Evolutionary conservation across 2,329 filamentous ascomycete genomes (phyloP).

Genomic region (Diaporthe eres): DNA sequence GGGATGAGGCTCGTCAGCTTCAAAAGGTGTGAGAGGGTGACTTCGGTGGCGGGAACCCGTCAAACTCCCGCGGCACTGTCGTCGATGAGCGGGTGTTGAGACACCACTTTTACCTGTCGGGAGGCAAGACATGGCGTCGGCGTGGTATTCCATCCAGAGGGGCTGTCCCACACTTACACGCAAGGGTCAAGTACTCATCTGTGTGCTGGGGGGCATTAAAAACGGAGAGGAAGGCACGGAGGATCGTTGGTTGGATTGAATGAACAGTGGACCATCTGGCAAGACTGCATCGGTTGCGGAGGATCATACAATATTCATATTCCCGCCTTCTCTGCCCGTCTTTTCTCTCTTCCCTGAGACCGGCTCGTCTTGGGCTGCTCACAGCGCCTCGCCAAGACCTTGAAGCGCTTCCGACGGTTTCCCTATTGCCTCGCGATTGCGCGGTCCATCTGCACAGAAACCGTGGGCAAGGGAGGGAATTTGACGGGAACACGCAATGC

Average conservation of each 20-base stretch:
- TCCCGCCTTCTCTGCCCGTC: background rate
- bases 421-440: background rate
- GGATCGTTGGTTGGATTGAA: background rate
- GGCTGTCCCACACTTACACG: background rate
- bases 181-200: background rate
- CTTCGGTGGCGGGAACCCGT: background rate
- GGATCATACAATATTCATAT: conserved; percentile 1
- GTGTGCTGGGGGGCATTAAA: background rate
- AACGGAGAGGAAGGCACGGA: background rate
- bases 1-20: background rate
- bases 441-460: background rate
- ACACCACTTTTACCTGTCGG: background rate
- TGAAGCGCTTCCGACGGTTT: background rate
- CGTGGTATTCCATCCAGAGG: background rate
- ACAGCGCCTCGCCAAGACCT: background rate
- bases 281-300: background rate
- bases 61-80: background rate
- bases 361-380: background rate
- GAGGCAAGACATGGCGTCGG: background rate
- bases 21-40: background rate
- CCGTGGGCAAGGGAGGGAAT: background rate
- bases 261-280: conserved; percentile 5
- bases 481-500: background rate
- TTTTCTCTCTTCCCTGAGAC: background rate
- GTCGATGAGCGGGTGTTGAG: background rate